Percentiles rank a stretch among this genome's conserved stretches.
phyloP scores from a whole-genome alignment of 371 early-diverging fungal species.

The Mortierella sp. region DNA sequence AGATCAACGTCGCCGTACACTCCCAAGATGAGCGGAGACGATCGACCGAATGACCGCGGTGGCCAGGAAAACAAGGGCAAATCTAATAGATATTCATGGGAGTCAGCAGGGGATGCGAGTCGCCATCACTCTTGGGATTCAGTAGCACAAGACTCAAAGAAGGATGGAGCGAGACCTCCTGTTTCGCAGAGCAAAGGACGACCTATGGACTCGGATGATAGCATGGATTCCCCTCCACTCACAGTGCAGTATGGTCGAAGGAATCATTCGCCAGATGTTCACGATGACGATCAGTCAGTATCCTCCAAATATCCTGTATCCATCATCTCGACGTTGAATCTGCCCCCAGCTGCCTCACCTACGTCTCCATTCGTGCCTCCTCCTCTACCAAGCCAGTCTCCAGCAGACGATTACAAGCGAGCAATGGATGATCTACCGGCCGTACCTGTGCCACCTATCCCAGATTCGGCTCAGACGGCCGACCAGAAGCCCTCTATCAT shows the following conservation, averaged over 20 bases:
- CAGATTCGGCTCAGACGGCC: slow-evolving; percentile 19
- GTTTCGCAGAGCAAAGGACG: background rate
- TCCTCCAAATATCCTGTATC: slow-evolving; percentile 39
- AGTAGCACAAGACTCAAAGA: background rate
- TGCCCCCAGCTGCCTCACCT: slow-evolving; percentile 46
- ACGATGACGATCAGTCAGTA: slow-evolving; percentile 14
- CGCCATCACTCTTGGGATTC: slow-evolving; percentile 37
- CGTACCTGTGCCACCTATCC: slow-evolving; percentile 30
- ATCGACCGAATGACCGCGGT: background rate
- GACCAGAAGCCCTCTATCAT: slow-evolving; percentile 15
- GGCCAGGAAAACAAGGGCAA: slow-evolving; percentile 1
- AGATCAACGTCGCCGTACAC: background rate
- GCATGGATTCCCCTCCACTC: slow-evolving; percentile 44
- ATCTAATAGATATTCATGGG: slow-evolving; percentile 38
- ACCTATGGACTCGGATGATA: slow-evolving; percentile 31
- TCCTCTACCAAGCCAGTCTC: slow-evolving; percentile 17
- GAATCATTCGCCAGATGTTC: background rate
- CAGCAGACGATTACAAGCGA: background rate
- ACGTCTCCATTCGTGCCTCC: slow-evolving; percentile 25
- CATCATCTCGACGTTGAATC: slow-evolving; percentile 42
- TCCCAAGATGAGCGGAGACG: background rate
- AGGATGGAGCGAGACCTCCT: background rate
- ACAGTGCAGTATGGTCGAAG: slow-evolving; percentile 50
- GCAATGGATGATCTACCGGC: background rate
- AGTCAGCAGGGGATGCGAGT: slow-evolving; percentile 7